Conservation (phyloP, 371 early-diverging fungal genomes). For the Blakeslea trispora region DNA sequence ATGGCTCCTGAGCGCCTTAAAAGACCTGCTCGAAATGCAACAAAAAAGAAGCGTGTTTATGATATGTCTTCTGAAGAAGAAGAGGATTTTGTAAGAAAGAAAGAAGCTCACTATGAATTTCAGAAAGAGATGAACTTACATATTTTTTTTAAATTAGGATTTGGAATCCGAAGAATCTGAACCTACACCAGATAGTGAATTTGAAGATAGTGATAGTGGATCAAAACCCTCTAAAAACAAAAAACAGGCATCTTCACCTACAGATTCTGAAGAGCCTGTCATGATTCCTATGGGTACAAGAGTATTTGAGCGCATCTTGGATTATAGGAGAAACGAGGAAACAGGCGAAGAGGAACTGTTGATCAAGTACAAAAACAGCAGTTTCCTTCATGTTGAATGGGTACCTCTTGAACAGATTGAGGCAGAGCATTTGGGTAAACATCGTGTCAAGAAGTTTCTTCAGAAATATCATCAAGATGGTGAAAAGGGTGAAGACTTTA, state of each 20-base stretch:
- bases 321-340: slow-evolving; percentile 52
- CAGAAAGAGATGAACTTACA: too few relatives aligned
- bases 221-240: slow-evolving; percentile 8
- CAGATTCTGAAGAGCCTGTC: slow-evolving; percentile 56
- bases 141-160: slow-evolving; percentile 1
- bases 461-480: slow-evolving; percentile 63
- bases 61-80: slow-evolving; percentile 51
- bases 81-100: slow-evolving; percentile 31
- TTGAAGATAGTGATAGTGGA: slow-evolving; percentile 33
- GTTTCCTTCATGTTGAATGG: slow-evolving; percentile 88
- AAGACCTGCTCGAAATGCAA: slow-evolving; percentile 35
- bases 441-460: slow-evolving; percentile 79
- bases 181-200: slow-evolving; percentile 34
- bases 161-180: slow-evolving; percentile 26
- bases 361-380: slow-evolving; percentile 75
- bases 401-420: slow-evolving; percentile 68
- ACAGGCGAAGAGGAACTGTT: slow-evolving; percentile 50
- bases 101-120: too few relatives aligned
- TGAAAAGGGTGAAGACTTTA: slow-evolving; percentile 55
- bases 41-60: slow-evolving; percentile 41
- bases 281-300: slow-evolving; percentile 75
- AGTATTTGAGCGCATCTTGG: slow-evolving; percentile 69
- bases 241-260: slow-evolving; percentile 7
- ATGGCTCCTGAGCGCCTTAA: slow-evolving; percentile 28
- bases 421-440: slow-evolving; percentile 71